Evolutionary conservation across 1,139 yeast species (phyloP), one percentile per base, ranked within the genome.

Genomic region (Trichomonascaceae sp.): DNA sequence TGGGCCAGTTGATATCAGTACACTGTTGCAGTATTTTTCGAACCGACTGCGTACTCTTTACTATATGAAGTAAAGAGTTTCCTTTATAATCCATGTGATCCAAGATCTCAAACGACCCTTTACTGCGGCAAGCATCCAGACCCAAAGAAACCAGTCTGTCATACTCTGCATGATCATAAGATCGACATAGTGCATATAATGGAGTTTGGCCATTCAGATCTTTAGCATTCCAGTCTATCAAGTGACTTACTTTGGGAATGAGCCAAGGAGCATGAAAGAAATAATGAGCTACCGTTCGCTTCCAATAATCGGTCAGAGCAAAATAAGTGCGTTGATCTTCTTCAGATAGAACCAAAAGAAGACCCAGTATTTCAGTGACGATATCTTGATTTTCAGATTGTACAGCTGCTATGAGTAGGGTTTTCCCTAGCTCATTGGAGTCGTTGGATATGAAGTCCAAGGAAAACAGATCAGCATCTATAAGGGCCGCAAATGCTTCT

Each of bases 141-240:
- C 83, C 81, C 2, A 65, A 66, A 13, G 64, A 58, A 2, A 88
- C 69, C 62, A 90, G 68, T 1, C 66, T 67, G 1, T 73, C 67
- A 65, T 91, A 91, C 27, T 81, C 69, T 0, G 80, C 71, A 61
- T 87, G 93, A 65, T 91, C 97, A 68, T 91, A 91, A 59, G 93
- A 83, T 50, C 96, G 74, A 61, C 89, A 82, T 4, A 88, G 69
- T 6, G 88, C 79, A 67, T 87, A 83, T 13, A 91, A 70, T 0
- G 98, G 96, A 0, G 98, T 88, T 60, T 87, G 89, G 0, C 84
- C 83, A 58, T 80, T 82, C 18, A 63, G 59, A 63, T 93, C 98
- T 52, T 78, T 78, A n/a, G 71, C 65, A 36, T 74, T 78, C 98
- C 97, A 93, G 62, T 85, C 75, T 5, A 88, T 74, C 49, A 73